A percentile compares a stretch with the other conserved stretches of the same genome.
Conservation (phyloP, 768 basidiomycete species). For the Coprinopsis strossmayeri region DNA sequence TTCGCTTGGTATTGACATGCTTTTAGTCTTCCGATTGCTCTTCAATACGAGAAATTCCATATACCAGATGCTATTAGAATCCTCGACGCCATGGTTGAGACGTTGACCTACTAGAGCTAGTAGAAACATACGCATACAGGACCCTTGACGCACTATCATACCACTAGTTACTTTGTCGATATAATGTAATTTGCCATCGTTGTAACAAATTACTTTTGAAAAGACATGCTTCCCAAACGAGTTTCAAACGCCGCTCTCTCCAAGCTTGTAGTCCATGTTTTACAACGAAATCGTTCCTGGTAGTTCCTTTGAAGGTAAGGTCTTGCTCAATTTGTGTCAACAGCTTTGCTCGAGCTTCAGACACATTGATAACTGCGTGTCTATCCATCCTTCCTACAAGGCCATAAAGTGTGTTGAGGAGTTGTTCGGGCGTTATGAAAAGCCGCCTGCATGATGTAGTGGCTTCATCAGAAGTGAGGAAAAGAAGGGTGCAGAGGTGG, state of each 20-base stretch:
- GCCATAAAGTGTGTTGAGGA: slow-evolving; percentile 6
- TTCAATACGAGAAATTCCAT: slow-evolving; percentile 90
- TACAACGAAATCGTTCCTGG: slow-evolving; percentile 23
- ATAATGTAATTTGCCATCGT: slow-evolving; percentile 39
- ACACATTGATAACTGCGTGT: slow-evolving; percentile 29
- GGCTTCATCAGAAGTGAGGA: not conserved
- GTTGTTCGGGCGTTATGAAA: not conserved
- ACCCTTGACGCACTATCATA: not conserved
- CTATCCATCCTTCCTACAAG: slow-evolving; percentile 21
- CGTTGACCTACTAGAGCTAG: slow-evolving; percentile 53
- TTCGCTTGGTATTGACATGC: not conserved
- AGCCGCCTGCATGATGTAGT: not conserved
- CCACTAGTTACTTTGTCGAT: not conserved
- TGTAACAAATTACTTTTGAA: slow-evolving; percentile 35
- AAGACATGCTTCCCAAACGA: slow-evolving; percentile 48
- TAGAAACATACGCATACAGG: too few relatives aligned
- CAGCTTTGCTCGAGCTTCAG: slow-evolving; percentile 22
- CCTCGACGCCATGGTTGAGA: slow-evolving; percentile 79
- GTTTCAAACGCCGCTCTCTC: slow-evolving; percentile 40
- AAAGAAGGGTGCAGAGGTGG: not conserved
- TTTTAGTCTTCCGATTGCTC: slow-evolving; percentile 70
- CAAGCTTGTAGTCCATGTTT: slow-evolving; percentile 28
- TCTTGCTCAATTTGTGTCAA: not conserved
- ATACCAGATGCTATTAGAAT: slow-evolving; percentile 84
- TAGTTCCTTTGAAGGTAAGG: slow-evolving; percentile 15